These are phyloP conservation scores for Leccinum subrobustum DNA, from an alignment of 1,284 basidiomycete genomes.

Conservation along the genomic window DNA sequence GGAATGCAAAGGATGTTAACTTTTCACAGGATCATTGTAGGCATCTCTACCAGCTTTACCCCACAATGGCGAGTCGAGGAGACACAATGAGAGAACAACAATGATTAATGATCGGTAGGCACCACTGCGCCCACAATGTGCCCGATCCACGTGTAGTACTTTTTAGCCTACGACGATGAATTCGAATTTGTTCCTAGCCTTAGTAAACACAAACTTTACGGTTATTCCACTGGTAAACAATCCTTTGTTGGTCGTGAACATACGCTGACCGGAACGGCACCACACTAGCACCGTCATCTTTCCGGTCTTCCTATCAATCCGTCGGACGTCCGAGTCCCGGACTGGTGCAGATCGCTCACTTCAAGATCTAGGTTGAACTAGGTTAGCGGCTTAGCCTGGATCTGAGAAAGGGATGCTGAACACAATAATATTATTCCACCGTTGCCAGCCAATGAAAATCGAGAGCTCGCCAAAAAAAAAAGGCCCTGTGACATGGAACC, in stretches of 20 bases:
- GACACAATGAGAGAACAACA: not conserved
- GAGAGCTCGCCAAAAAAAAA: not conserved
- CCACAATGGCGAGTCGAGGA: not conserved
- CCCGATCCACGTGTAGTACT: not conserved
- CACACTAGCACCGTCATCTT: not conserved
- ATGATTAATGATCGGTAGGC: not conserved
- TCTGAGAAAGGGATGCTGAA: not conserved
- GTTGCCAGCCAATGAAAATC: not conserved
- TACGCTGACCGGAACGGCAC: not conserved
- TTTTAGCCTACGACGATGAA: not conserved
- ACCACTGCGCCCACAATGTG: not conserved
- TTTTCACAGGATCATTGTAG: not conserved
- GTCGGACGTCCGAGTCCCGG: not conserved
- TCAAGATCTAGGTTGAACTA: not conserved
- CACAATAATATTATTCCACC: not conserved
- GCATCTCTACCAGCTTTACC: not conserved
- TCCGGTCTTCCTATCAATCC: not conserved
- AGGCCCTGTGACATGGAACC: too few species aligned
- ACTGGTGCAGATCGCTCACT: not conserved
- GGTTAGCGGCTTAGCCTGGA: not conserved
- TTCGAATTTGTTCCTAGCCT: not conserved
- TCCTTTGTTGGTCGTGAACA: not conserved
- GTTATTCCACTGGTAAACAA: not conserved
- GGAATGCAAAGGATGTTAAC: not conserved
- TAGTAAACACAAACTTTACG: not conserved